A percentile compares a stretch with the other conserved stretches of the same genome.
Conservation (phyloP, 2,329 filamentous ascomycete genomes). For the Fusarium penzigii region DNA sequence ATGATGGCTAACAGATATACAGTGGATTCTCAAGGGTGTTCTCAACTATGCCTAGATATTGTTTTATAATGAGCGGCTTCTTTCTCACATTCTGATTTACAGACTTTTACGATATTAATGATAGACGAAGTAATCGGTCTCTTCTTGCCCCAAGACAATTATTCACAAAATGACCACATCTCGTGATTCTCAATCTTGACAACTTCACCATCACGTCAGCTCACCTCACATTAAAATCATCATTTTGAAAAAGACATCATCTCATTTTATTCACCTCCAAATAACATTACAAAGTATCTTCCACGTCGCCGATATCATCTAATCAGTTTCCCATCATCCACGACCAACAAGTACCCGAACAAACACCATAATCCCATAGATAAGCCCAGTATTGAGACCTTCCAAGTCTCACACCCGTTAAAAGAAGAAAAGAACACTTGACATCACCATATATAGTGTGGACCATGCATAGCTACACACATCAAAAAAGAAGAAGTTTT, state of each 20-base stretch:
- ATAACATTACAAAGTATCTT: slow-evolving; percentile 19
- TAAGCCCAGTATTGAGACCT: slow-evolving; percentile 8
- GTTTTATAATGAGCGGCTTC: neutral
- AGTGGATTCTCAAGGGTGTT: slow-evolving; percentile 67
- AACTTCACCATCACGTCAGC: neutral
- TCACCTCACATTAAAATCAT: neutral
- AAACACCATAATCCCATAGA: slow-evolving; percentile 2
- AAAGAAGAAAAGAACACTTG: neutral
- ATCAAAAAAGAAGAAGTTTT: neutral
- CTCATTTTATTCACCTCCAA: slow-evolving; percentile 13
- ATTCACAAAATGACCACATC: neutral
- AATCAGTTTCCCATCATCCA: slow-evolving; percentile 20
- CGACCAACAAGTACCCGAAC: slow-evolving; percentile 4
- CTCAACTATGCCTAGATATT: slow-evolving; percentile 42
- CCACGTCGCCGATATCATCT: slow-evolving; percentile 30
- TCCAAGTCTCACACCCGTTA: slow-evolving; percentile 1
- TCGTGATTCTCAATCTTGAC: neutral
- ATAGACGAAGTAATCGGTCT: neutral
- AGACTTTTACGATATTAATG: neutral
- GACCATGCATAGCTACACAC: neutral
- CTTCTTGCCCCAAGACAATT: too few species aligned
- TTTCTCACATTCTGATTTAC: neutral
- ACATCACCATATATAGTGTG: slow-evolving; percentile 4
- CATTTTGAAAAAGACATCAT: neutral
- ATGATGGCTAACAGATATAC: slow-evolving; percentile 1